Evolutionary conservation across 345 rosid species (phyloP).

Genomic region (Erodium maritimum): DNA sequence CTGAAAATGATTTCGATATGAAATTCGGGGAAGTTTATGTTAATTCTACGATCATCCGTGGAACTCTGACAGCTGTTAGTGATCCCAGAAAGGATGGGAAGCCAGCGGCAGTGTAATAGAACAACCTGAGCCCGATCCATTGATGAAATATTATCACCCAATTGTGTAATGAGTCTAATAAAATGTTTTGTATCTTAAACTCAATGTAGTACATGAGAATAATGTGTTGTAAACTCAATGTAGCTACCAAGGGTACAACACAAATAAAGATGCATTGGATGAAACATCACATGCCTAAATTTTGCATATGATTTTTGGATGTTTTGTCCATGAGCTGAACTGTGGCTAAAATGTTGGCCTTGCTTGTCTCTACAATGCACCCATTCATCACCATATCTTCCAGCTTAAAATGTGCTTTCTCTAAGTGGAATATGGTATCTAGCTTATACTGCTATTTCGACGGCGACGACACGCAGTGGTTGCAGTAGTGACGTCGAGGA

Average conservation of each 20-base stretch:
- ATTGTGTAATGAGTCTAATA: no score
- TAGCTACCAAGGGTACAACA: no score
- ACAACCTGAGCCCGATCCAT: no score
- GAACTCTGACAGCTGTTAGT: conserved; percentile 65
- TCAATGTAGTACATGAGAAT: no score
- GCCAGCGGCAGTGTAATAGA: conserved; percentile 74
- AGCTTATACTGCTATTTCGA: conserved; percentile 95
- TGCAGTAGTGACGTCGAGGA: no score
- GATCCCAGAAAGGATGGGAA: conserved; percentile 84
- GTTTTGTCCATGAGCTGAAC: conserved; percentile 83
- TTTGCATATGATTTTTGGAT: no score
- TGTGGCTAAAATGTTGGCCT: conserved; percentile 61
- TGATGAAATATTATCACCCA: no score
- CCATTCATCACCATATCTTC: conserved; percentile 99
- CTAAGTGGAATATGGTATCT: conserved; percentile 95
- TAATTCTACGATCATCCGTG: conserved; percentile 18
- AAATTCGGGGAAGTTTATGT: conserved; percentile 17
- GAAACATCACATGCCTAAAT: no score
- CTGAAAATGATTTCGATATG: conserved; percentile 18
- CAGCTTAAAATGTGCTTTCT: conserved; percentile 97
- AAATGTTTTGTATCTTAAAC: no score
- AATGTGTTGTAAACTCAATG: no score
- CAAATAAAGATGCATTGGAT: no score
- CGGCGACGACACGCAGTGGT: no score
- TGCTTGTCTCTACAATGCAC: conserved; percentile 88